Base-by-base conservation (phyloP, 2,329 filamentous ascomycete genomes). In the Colletotrichum cordylinicola region DNA sequence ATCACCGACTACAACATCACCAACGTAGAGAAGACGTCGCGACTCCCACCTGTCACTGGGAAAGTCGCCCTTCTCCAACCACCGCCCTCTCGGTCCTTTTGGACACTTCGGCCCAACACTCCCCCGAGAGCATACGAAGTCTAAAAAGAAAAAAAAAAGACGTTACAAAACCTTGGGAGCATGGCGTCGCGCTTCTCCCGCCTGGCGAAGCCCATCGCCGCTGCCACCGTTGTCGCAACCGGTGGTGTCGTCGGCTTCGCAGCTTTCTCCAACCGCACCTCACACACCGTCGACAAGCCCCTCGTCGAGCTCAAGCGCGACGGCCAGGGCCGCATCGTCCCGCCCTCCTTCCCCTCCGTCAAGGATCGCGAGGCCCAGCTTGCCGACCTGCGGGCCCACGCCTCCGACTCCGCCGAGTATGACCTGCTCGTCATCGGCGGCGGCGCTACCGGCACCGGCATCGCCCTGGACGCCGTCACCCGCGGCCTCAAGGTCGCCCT, bases 401-500 rank as follows among this genome's bases (percentile, higher is more conserved):
- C 82, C 62, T 80, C 81, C 29, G 84, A 85, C 18, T 85, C 85
- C 13, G 90, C 93, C 58, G 88, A 91, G 68, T 96, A 96, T 80
- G 95, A 96, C 82, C 87, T 97, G 55, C 87, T 96, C 78, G 88
- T 97, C 80, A 95, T 96, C 80, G 94, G 94, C 73, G 94, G 92
- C 78, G 94, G 94, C 78, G 94, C 94, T 16, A 96, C 95, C 3
- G 94, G 94, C 16, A 90, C 94, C 8, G 94, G 94, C 29, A 95
- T 97, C 80, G 94, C 95, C 15, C 90, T 97, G 61, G 94, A 97
- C 84, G 94, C 94, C 43, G 93, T 92, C 27, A 96, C 94, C 3
- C 90, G 94, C 79, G 94, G 94, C 3, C 86, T 96, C 80, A 95
- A 93, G 85, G 94, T 97, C 75, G 94, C 95, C 15, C 86, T 96